Conservation (phyloP, 2,329 filamentous ascomycete species). For the Neonectria faginata region DNA sequence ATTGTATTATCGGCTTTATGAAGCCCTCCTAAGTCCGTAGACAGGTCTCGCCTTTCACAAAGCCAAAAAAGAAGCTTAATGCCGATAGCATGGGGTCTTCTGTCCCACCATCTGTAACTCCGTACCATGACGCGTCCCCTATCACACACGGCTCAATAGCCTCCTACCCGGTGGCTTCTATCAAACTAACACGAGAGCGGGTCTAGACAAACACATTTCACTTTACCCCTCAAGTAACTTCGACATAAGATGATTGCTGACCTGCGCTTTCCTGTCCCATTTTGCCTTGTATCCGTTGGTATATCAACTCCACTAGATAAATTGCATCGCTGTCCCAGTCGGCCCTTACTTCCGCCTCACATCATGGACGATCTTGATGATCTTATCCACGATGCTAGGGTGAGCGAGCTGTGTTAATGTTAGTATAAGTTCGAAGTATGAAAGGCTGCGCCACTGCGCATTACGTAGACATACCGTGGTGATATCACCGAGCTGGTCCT, state of each 20-base stretch:
- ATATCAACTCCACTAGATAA: conserved; percentile 45
- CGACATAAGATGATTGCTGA: conserved; percentile 11
- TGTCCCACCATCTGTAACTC: background rate
- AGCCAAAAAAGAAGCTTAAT: conserved; percentile 28
- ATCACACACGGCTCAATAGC: conserved; percentile 2
- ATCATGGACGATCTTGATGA: conserved; percentile 84
- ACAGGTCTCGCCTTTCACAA: background rate
- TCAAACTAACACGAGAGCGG: background rate
- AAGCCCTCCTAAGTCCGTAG: conserved; percentile 9
- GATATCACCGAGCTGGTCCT: conserved; percentile 94
- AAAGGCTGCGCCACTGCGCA: background rate
- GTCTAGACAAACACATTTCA: background rate
- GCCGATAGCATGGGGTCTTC: background rate
- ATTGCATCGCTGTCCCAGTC: conserved; percentile 23
- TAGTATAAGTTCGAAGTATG: conserved; percentile 17
- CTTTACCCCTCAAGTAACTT: background rate
- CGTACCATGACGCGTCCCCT: conserved; percentile 20
- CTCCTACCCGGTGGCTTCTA: background rate
- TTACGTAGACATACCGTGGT: conserved; percentile 76
- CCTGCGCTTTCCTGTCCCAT: conserved; percentile 32
- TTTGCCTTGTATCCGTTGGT: conserved; percentile 43
- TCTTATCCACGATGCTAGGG: conserved; percentile 87
- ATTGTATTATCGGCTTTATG: conserved; percentile 5
- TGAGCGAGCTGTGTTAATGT: conserved; percentile 77
- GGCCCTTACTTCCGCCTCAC: conserved; percentile 62